Evolutionary conservation across 495 filamentous ascomycete genomes (phyloP).

Genomic region (Penicillium waksmanii): DNA sequence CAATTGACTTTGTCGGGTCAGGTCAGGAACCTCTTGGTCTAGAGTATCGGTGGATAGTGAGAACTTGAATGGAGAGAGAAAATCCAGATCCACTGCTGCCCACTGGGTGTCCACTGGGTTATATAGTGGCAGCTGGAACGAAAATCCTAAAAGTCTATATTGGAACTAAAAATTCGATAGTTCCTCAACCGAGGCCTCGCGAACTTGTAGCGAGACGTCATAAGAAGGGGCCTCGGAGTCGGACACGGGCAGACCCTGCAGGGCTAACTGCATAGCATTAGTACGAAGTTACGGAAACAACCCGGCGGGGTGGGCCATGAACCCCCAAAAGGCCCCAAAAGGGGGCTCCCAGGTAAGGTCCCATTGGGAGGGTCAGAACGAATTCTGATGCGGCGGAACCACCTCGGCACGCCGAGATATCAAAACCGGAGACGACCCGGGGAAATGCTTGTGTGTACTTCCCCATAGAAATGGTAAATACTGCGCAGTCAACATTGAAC

Average conservation of each 20-base stretch:
- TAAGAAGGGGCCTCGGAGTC: constrained; percentile 12
- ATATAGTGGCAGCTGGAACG: constrained; percentile 9
- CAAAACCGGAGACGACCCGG: background rate
- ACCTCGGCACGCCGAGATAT: constrained; percentile 17
- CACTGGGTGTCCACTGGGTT: constrained; percentile 14
- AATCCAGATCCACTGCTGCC: constrained; percentile 19
- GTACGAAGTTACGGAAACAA: constrained; percentile 9
- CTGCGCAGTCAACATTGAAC: background rate
- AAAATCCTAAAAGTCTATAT: background rate
- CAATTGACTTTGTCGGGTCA: background rate
- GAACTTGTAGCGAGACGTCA: constrained; percentile 18
- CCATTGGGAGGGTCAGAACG: constrained; percentile 9
- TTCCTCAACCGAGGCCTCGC: constrained; percentile 14
- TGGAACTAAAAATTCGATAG: constrained; percentile 3
- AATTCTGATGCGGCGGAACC: constrained; percentile 2
- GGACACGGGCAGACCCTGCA: constrained; percentile 10
- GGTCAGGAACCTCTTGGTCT: background rate
- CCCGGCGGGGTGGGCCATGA: constrained; percentile 20
- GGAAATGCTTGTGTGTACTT: background rate
- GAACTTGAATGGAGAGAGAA: background rate
- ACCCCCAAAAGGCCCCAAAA: constrained; percentile 8
- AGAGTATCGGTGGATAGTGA: background rate
- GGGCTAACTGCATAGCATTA: background rate
- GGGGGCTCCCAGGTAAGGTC: background rate
- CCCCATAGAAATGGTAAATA: background rate